Evolutionary conservation across 2,329 filamentous ascomycete genomes (phyloP), one percentile per base, ranked within the genome.

Genomic region (Xylariaceae sp.): DNA sequence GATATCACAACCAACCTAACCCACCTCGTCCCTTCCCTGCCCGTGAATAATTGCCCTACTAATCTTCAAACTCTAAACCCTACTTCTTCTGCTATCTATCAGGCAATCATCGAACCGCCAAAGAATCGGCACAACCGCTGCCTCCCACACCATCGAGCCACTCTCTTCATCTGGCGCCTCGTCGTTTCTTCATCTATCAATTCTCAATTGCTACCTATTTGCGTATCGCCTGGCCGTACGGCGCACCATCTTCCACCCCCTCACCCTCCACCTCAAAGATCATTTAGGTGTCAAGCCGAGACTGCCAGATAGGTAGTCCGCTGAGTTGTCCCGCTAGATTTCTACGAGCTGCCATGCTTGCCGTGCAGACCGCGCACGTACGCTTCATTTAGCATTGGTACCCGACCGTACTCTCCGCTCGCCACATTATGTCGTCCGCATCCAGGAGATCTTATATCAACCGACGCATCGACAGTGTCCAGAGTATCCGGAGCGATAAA

Each of bases 381-480:
- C 51, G 51, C 54, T 36, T 51, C 44, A 46, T 46, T 47, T 30
- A 59, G 21, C 51, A 59, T 57, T 43, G 49, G 47, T 49, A 54
- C 47, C 54, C 51, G 47, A 55, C 40, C 41, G 16, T 36, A 26
- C 37, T 19, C 47, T 40, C 30, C 47, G n/a, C 45, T 26, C 39
- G 7, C 32, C 47, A 39, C 56, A 57, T 45, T 37, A 61, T 61
- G 59, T 61, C 59, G 47, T 54, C 57, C 26, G 45, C 36, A 47
- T 60, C 59, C 12, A 49, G 59, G 42, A 58, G 54, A 40, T 61
- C 59, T n/a, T 59, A 61, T 19, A 51, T 61, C 37, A 56, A 57
- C 34, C 58, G 61, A 49, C 67, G 81, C 81, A 79, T 82, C 79
- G 65, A 74, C 75, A 58, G 71, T 72, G 43, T 80, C 78, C 60